These are phyloP conservation scores for Thelephora terrestris DNA, from an alignment of 1,284 basidiomycete genomes.

Conservation along the genomic window DNA sequence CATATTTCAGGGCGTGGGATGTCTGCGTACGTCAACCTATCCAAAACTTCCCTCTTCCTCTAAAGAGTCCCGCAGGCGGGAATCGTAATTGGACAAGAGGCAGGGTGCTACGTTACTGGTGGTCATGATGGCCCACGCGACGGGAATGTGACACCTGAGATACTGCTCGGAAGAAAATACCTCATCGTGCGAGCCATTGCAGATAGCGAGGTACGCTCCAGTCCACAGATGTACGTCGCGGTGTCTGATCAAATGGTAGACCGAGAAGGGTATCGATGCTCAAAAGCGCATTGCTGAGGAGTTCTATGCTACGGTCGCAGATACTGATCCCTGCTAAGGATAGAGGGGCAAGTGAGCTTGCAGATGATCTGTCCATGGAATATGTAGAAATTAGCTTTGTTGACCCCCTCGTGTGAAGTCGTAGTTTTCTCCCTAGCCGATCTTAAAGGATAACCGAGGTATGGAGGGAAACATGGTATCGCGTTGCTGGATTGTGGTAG, in stretches of 20 bases:
- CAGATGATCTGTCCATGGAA: no score
- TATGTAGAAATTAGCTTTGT: no score
- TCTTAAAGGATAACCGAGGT: no score
- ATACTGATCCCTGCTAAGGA: conserved; percentile 47
- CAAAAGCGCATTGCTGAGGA: conserved; percentile 78
- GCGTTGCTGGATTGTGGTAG: no score
- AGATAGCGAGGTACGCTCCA: conserved; percentile 38
- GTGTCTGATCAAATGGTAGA: conserved; percentile 22
- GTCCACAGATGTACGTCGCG: not conserved
- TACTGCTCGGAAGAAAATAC: conserved; percentile 82
- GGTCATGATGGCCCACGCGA: conserved; percentile 40
- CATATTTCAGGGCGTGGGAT: conserved; percentile 67
- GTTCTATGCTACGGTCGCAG: conserved; percentile 77
- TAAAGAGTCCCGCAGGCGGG: conserved; percentile 47
- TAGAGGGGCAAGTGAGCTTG: not conserved
- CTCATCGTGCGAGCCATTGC: conserved; percentile 67
- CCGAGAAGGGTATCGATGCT: conserved; percentile 56
- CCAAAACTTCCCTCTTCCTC: not conserved
- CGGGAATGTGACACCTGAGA: conserved; percentile 51
- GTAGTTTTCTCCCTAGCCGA: no score
- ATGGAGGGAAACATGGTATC: no score
- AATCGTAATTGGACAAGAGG: conserved; percentile 87
- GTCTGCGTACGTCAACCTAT: conserved; percentile 49
- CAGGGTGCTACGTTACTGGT: conserved; percentile 73
- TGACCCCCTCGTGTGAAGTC: no score